phyloP scores from a whole-genome alignment of 805 yeast genomes.

The Candida ponderosae region DNA sequence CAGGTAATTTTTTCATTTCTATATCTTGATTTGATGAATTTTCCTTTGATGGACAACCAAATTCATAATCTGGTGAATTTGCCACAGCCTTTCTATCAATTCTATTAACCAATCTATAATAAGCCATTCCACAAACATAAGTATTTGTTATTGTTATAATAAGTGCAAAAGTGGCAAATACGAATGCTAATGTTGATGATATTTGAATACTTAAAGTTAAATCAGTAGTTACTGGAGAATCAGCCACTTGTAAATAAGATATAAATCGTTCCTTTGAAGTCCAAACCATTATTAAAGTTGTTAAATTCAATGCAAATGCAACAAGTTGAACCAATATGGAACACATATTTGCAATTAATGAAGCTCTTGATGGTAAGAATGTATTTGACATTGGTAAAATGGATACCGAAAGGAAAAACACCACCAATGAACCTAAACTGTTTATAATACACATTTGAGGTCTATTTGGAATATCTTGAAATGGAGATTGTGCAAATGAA shows the following conservation, averaged over 20 bases:
- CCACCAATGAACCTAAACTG: conserved; percentile 3
- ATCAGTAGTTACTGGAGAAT: too few relatives aligned
- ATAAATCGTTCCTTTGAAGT: not conserved
- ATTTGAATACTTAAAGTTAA: too few relatives aligned
- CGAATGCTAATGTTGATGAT: not conserved
- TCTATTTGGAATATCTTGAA: conserved; percentile 11
- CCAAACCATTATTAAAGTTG: not conserved
- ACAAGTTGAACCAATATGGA: conserved; percentile 1
- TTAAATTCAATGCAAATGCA: not conserved
- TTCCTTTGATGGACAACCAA: too few relatives aligned
- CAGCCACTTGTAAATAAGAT: too few relatives aligned
- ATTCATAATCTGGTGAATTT: not conserved
- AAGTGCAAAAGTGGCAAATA: not conserved
- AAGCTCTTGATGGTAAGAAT: conserved; percentile 2
- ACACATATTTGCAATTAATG: conserved; percentile 2
- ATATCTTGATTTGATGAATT: too few relatives aligned
- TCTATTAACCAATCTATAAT: conserved; percentile 9
- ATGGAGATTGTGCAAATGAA: conserved; percentile 8
- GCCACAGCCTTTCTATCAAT: conserved; percentile 1
- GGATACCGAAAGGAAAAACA: conserved; percentile 1
- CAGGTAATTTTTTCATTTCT: too few relatives aligned
- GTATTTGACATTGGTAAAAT: conserved; percentile 3
- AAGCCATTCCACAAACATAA: conserved; percentile 3
- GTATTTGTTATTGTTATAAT: not conserved
- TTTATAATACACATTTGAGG: conserved; percentile 9